Conservation (phyloP, 148 eudicot species). For the Fagopyrum esculentum region DNA sequence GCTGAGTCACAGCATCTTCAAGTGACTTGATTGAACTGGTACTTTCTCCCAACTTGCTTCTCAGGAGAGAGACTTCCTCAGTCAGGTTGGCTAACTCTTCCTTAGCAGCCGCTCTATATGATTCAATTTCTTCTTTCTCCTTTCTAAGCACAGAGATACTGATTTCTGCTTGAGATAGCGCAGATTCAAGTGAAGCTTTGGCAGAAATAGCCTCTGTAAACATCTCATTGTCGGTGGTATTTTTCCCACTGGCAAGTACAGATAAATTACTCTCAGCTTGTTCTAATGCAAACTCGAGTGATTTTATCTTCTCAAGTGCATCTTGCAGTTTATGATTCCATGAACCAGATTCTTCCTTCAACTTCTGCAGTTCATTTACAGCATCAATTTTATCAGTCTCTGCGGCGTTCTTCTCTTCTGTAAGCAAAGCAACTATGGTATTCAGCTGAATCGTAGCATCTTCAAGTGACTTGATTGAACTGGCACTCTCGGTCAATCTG, state of each 20-base stretch:
- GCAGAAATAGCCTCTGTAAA: conserved; percentile 40
- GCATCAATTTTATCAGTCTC: conserved; percentile 34
- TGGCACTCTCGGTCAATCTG: conserved; percentile 47
- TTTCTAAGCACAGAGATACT: conserved; percentile 35
- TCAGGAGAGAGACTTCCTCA: conserved; percentile 40
- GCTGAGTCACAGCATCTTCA: conserved; percentile 55
- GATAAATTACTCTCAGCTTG: conserved; percentile 44
- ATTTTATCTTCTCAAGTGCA: conserved; percentile 34
- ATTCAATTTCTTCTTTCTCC: conserved; percentile 60
- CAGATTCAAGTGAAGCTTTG: conserved; percentile 50
- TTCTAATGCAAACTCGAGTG: conserved; percentile 50
- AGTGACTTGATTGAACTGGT: conserved; percentile 52
- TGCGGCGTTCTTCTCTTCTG: conserved; percentile 51
- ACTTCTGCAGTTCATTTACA: conserved; percentile 52
- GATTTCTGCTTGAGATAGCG: conserved; percentile 51
- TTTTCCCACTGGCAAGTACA: conserved; percentile 46
- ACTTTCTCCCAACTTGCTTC: conserved; percentile 45
- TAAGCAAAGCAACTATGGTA: conserved; percentile 36
- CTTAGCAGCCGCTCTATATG: conserved; percentile 40
- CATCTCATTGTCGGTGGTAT: conserved; percentile 26
- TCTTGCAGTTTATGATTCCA: conserved; percentile 47
- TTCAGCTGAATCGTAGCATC: conserved; percentile 53
- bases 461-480: conserved; percentile 61
- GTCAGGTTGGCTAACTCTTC: conserved; percentile 51
- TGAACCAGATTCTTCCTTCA: conserved; percentile 56